These are phyloP conservation scores for Venturia oleaginea DNA, from an alignment of 2,329 filamentous ascomycete genomes.

Conservation along the genomic window DNA sequence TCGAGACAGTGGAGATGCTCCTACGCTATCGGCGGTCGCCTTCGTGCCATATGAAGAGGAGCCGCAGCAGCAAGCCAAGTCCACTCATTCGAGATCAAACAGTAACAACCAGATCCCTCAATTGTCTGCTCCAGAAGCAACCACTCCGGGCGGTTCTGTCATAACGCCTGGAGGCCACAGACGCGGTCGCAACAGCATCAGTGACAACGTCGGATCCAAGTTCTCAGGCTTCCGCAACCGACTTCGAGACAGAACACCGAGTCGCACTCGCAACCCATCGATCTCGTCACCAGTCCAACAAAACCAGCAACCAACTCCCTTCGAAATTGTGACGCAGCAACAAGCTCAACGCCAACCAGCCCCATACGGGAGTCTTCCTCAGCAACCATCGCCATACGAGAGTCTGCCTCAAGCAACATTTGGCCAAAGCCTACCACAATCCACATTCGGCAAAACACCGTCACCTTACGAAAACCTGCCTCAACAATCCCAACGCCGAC, in stretches of 20 bases:
- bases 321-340: conserved; percentile 6
- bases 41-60: conserved; percentile 29
- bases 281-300: conserved; percentile 32
- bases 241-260: conserved; percentile 43
- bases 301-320: conserved; percentile 13
- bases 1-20: conserved; percentile 9
- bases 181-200: conserved; percentile 46
- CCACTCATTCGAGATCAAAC: conserved; percentile 13
- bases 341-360: background rate
- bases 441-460: conserved; percentile 6
- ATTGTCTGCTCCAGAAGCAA: background rate
- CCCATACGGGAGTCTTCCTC: conserved; percentile 10
- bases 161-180: conserved; percentile 29
- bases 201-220: conserved; percentile 47
- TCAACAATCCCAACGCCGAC: conserved; percentile 13
- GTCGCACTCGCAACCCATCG: conserved; percentile 40
- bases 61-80: conserved; percentile 9
- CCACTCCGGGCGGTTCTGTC: conserved; percentile 10
- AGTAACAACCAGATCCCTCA: background rate
- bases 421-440: conserved; percentile 4
- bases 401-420: conserved; percentile 2
- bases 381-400: conserved; percentile 3
- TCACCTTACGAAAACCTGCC: conserved; percentile 23
- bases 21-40: background rate
- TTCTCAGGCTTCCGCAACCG: conserved; percentile 44